These are phyloP conservation scores for Scortechinia acanthostroma DNA, from an alignment of 2,329 filamentous ascomycete species.

Conservation along the genomic window DNA sequence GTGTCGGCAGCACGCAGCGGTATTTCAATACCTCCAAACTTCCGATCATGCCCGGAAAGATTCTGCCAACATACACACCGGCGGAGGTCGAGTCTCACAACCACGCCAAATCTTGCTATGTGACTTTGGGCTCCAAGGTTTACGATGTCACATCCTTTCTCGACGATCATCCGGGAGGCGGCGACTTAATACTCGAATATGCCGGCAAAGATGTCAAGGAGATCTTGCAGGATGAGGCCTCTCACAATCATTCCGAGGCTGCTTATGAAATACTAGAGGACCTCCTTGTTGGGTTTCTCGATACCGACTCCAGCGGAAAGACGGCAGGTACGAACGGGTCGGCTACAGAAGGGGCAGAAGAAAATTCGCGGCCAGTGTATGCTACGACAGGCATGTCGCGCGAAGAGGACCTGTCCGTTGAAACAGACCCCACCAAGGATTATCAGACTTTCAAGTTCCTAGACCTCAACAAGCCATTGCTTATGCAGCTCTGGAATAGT, in stretches of 20 bases:
- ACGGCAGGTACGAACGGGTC: conserved; percentile 10
- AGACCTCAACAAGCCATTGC: conserved; percentile 75
- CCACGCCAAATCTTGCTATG: conserved; percentile 84
- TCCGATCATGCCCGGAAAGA: conserved; percentile 67
- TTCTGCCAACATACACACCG: conserved; percentile 74
- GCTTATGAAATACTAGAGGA: conserved; percentile 96
- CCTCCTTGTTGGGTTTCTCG: conserved; percentile 74
- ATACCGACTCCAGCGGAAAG: conserved; percentile 43
- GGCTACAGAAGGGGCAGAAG: conserved; percentile 14
- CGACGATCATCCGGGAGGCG: conserved; percentile 82
- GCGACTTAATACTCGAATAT: conserved; percentile 81
- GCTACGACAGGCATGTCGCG: conserved; percentile 79
- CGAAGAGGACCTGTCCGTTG: conserved; percentile 77
- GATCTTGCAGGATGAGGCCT: conserved; percentile 76
- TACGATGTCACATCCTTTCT: conserved; percentile 93
- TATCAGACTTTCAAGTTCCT: conserved; percentile 91
- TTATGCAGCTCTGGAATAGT: conserved; percentile 81
- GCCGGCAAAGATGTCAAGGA: conserved; percentile 78
- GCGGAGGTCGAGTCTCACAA: conserved; percentile 72
- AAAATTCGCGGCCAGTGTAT: conserved; percentile 29
- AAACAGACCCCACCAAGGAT: conserved; percentile 71
- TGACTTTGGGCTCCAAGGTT: conserved; percentile 81
- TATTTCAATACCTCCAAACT: too few relatives aligned
- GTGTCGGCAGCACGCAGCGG: too few relatives aligned
- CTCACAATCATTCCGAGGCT: conserved; percentile 79